phyloP scores from a whole-genome alignment of 2,329 filamentous ascomycete genomes.

The Aureobasidium sp. region DNA sequence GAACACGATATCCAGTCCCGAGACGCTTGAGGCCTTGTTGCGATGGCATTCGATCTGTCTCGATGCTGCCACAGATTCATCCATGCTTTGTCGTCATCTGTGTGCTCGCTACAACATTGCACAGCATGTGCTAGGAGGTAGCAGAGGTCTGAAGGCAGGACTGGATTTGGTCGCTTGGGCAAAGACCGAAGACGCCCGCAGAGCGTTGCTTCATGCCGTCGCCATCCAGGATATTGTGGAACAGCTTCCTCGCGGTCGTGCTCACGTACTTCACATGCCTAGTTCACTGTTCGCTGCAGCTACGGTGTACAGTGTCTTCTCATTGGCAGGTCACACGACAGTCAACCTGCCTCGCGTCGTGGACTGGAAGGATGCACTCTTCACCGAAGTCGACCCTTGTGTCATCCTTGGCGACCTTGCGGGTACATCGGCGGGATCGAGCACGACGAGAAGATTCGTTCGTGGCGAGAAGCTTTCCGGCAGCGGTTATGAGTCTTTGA shows the following conservation, averaged over 20 bases:
- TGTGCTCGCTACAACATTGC: constrained; percentile 31
- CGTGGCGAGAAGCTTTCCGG: constrained; percentile 21
- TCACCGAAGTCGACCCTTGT: constrained; percentile 20
- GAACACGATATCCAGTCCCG: constrained; percentile 28
- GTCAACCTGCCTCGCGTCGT: constrained; percentile 31
- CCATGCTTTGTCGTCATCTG: constrained; percentile 30
- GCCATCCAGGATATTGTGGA: constrained; percentile 40
- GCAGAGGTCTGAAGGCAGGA: constrained; percentile 19
- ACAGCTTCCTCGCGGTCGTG: constrained; percentile 34
- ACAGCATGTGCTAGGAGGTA: constrained; percentile 32
- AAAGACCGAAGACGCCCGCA: constrained; percentile 30
- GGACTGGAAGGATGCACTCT: constrained; percentile 34
- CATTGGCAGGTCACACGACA: constrained; percentile 29
- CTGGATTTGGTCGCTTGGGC: constrained; percentile 33
- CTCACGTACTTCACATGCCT: constrained; percentile 38
- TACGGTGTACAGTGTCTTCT: constrained; percentile 34
- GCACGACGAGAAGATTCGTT: constrained; percentile 32
- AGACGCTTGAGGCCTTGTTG: constrained; percentile 33
- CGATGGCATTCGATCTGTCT: constrained; percentile 39
- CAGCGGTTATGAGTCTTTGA: constrained; percentile 18
- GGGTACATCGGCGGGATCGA: constrained; percentile 16
- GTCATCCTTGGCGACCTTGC: constrained; percentile 20
- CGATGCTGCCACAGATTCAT: constrained; percentile 33
- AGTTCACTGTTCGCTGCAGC: constrained; percentile 36
- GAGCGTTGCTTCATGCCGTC: constrained; percentile 34